phyloP scores from a whole-genome alignment of 2,329 filamentous ascomycete genomes.

The Fusarium illudens region DNA sequence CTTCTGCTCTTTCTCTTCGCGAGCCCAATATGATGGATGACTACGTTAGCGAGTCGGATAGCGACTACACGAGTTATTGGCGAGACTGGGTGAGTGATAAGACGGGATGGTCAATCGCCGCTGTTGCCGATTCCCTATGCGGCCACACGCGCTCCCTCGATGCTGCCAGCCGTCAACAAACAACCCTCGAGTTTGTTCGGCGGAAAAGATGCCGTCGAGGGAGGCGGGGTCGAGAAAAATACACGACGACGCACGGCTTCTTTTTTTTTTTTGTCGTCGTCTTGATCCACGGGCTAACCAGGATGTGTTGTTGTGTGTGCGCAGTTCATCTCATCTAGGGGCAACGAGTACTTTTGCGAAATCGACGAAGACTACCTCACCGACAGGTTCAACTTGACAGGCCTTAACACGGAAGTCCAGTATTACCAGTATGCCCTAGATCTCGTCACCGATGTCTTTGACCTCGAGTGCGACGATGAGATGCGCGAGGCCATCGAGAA shows the following conservation, averaged over 20 bases:
- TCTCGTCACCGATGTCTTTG: constrained; percentile 96
- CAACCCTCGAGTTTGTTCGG: background rate
- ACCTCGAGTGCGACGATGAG: constrained; percentile 97
- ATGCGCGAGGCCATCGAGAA: constrained; percentile 99
- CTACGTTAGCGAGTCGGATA: constrained; percentile 97
- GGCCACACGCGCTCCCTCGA: constrained; percentile 7
- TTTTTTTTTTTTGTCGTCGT: background rate
- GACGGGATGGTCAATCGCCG: background rate
- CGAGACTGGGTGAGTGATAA: constrained; percentile 87
- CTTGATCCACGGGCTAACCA: constrained; percentile 24
- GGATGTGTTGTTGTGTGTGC: constrained; percentile 1
- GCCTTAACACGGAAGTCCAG: constrained; percentile 95
- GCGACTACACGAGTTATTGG: constrained; percentile 99
- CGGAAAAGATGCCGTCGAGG: background rate
- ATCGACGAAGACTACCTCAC: constrained; percentile 99
- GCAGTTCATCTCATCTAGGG: constrained; percentile 96
- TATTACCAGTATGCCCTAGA: constrained; percentile 99
- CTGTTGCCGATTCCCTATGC: background rate
- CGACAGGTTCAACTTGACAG: constrained; percentile 97
- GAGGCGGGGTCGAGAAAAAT: constrained; percentile 18
- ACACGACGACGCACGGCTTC: constrained; percentile 1
- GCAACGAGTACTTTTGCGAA: constrained; percentile 99
- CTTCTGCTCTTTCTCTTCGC: constrained; percentile 5
- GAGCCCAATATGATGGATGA: constrained; percentile 78
- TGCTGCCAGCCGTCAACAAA: background rate